These are phyloP conservation scores for Aspergillus sparsus DNA, from an alignment of 495 filamentous ascomycete species.

Conservation along the genomic window DNA sequence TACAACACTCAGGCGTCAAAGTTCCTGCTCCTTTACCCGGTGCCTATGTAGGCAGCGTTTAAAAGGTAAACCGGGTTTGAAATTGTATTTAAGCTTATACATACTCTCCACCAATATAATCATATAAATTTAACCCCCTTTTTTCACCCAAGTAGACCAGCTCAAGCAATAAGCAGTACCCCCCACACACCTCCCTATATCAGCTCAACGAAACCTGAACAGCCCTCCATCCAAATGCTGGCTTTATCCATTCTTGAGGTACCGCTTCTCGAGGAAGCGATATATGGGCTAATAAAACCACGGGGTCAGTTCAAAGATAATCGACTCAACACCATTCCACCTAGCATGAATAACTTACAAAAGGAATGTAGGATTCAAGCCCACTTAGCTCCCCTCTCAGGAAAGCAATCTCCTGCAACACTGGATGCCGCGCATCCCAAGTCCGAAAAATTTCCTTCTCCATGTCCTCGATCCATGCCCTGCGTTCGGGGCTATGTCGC, in stretches of 20 bases:
- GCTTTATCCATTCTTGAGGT: slow-evolving; percentile 2
- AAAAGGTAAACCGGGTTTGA: background rate
- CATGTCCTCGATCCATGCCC: slow-evolving; percentile 2
- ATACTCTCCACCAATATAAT: background rate
- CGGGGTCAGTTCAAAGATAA: slow-evolving; percentile 1
- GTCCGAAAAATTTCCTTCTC: slow-evolving; percentile 2
- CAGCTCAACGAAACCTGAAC: background rate
- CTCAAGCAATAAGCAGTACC: background rate
- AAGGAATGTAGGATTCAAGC: background rate
- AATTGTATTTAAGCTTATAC: background rate
- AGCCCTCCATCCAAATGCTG: background rate
- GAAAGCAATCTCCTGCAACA: slow-evolving; percentile 1
- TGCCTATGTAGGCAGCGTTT: background rate
- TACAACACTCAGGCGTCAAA: background rate
- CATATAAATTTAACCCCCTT: background rate
- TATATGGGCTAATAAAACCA: background rate
- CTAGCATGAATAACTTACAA: background rate
- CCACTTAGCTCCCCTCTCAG: background rate
- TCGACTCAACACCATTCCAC: background rate
- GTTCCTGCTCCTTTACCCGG: background rate
- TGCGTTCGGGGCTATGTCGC: background rate
- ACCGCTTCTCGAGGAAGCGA: slow-evolving; percentile 3
- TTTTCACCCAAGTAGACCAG: background rate
- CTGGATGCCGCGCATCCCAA: slow-evolving; percentile 1
- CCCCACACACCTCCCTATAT: background rate